These are phyloP conservation scores for Nitzschia sp. DNA, from an alignment of 108 stramenopile species.

Conservation along the genomic window DNA sequence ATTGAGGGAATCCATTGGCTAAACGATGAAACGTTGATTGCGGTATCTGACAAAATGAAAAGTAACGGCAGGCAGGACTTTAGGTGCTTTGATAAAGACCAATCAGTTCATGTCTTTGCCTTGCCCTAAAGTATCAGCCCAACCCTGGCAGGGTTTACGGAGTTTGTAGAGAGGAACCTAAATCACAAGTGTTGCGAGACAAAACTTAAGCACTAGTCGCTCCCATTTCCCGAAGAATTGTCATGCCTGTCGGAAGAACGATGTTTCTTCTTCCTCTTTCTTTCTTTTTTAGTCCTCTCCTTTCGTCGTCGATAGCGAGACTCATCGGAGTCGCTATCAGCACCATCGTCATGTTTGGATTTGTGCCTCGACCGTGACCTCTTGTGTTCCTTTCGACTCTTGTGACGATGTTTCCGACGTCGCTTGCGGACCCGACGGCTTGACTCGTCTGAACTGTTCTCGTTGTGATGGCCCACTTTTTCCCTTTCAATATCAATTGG, in stretches of 20 bases:
- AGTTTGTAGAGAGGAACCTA: not conserved
- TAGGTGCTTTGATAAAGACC: slow-evolving; percentile 70
- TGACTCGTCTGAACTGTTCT: too few relatives aligned
- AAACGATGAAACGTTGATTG: slow-evolving; percentile 63
- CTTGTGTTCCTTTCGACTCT: not conserved
- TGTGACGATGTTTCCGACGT: not conserved
- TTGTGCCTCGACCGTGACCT: not conserved
- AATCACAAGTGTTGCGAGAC: not conserved
- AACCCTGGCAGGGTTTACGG: not conserved
- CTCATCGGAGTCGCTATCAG: slow-evolving; percentile 3
- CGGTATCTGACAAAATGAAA: slow-evolving; percentile 81
- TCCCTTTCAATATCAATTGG: too few relatives aligned
- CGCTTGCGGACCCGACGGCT: not conserved
- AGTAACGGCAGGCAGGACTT: slow-evolving; percentile 20
- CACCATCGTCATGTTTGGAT: slow-evolving; percentile 1
- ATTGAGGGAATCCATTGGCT: slow-evolving; percentile 78
- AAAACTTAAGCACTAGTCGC: too few relatives aligned
- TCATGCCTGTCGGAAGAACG: not conserved
- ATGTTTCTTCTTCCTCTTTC: slow-evolving; percentile 10
- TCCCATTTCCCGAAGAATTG: not conserved
- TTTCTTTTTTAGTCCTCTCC: slow-evolving; percentile 9
- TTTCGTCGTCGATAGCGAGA: slow-evolving; percentile 10
- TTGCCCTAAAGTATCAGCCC: slow-evolving; percentile 37
- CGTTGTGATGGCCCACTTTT: too few relatives aligned
- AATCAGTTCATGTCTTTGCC: slow-evolving; percentile 70